A percentile compares a stretch with the other conserved stretches of the same genome.
phyloP scores from a whole-genome alignment of 345 rosid species.

The Bretschneidera sinensis region DNA sequence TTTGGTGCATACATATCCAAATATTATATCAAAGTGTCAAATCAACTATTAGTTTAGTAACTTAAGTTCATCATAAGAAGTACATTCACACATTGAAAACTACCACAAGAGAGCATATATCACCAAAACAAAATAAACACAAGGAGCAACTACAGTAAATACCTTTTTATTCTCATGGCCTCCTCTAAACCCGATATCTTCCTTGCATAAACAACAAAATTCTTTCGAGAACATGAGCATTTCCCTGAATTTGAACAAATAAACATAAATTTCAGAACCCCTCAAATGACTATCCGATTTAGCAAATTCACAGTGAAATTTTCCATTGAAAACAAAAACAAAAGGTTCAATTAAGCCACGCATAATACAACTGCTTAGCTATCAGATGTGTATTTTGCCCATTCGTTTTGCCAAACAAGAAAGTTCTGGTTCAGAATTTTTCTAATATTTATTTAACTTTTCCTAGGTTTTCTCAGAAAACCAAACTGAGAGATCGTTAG shows the following conservation, averaged over 20 bases:
- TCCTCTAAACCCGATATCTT: slow-evolving; percentile 61
- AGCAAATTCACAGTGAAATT: not conserved
- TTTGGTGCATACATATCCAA: not conserved
- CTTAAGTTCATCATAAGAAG: not conserved
- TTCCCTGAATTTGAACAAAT: slow-evolving; percentile 28
- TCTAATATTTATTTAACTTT: not conserved
- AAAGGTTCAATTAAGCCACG: too few relatives aligned
- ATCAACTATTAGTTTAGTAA: not conserved
- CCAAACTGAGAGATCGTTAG: not conserved
- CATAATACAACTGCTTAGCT: not conserved
- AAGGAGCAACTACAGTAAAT: not conserved
- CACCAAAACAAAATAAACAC: too few relatives aligned
- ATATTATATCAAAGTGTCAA: not conserved
- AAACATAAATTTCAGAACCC: not conserved
- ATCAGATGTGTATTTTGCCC: not conserved
- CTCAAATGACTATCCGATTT: not conserved
- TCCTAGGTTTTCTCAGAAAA: too few relatives aligned
- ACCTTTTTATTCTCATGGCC: slow-evolving; percentile 71
- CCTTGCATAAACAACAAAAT: slow-evolving; percentile 40
- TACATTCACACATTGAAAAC: not conserved
- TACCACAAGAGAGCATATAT: too few relatives aligned
- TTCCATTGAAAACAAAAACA: too few relatives aligned
- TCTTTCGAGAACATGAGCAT: slow-evolving; percentile 11
- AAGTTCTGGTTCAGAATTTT: too few relatives aligned
- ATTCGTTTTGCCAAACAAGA: not conserved